These are phyloP conservation scores for Nepenthes gracilis DNA, from an alignment of 148 eudicot species.

Conservation along the genomic window DNA sequence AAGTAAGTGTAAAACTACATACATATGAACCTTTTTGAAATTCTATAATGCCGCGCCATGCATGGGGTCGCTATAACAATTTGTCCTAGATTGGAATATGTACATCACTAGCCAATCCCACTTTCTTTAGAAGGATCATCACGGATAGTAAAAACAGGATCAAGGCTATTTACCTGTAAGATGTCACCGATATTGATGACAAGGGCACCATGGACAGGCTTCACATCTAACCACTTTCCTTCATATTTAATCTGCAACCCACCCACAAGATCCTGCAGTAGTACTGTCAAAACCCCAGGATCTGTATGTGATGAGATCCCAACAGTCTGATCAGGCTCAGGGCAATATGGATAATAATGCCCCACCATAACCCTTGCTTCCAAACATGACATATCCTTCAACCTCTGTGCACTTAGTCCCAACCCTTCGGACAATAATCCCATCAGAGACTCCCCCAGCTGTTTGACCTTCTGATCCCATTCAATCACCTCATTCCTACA, in stretches of 20 bases:
- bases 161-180: slow-evolving; percentile 22
- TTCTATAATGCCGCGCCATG: too few relatives aligned
- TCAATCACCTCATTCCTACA: slow-evolving; percentile 17
- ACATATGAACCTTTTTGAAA: too few relatives aligned
- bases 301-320: slow-evolving; percentile 37
- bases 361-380: slow-evolving; percentile 9
- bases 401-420: slow-evolving; percentile 7
- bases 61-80: too few relatives aligned
- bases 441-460: slow-evolving; percentile 17
- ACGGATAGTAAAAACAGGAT: background rate
- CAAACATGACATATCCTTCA: slow-evolving; percentile 11
- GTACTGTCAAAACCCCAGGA: slow-evolving; percentile 25
- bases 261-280: slow-evolving; percentile 31
- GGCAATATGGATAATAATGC: slow-evolving; percentile 34
- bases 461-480: slow-evolving; percentile 24
- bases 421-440: slow-evolving; percentile 27
- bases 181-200: slow-evolving; percentile 34
- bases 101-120: too few relatives aligned
- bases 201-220: slow-evolving; percentile 28
- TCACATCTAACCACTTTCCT: slow-evolving; percentile 25
- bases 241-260: slow-evolving; percentile 35
- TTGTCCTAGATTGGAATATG: too few relatives aligned
- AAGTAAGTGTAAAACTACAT: too few relatives aligned
- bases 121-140: too few relatives aligned
- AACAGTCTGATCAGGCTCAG: slow-evolving; percentile 26